Base-by-base conservation (phyloP, 108 stramenopile species). In the Stephanodiscus triporus region DNA sequence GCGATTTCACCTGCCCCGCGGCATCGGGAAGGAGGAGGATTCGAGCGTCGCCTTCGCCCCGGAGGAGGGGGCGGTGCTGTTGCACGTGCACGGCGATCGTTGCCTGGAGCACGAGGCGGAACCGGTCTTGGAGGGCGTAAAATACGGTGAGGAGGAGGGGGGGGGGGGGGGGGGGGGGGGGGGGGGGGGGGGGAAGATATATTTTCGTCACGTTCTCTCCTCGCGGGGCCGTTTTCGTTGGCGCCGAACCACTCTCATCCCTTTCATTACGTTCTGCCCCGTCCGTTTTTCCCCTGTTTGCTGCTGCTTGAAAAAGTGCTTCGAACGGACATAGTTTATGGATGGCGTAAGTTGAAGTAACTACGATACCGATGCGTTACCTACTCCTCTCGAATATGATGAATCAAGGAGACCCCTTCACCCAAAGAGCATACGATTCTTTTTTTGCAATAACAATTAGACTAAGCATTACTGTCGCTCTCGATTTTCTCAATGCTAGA, bases 21-120 rank as follows among this genome's bases (percentile, higher is more conserved):
- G 49, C 34, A 58, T 56, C 47, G 50, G 53, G 30, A 64, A 75
- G 32, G 64, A 68, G 19, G 78, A 58, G 36, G 60, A 63, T 19
- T 45, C 47, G 20, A 32, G 48, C 4, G 63, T 89, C 70, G 87
- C 90, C 0, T 91, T 88, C 67, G 54, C 70, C 16, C 96, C 96
- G 14, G 51, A 80, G 42, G 73, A 68, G 36, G 95, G 96, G 2
- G 68, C 91, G 9, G 86, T 89, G 36, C 60, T 97, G 29, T 32
- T 97, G 54, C 96, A 97, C 69, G 80, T 94, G 5, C 96, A 97
- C 62, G 96, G 96, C 9, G 89, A 86, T 57, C 84, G 78, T 24
- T 97, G 96, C 68, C 68, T 97, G 42, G 86, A 90, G 51, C 96
- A 97, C 68, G 93, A 95, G 70, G 96, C 91, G n/a, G 93, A 95